Conservation (phyloP, 768 basidiomycete genomes). For the Hericium erinaceus region DNA sequence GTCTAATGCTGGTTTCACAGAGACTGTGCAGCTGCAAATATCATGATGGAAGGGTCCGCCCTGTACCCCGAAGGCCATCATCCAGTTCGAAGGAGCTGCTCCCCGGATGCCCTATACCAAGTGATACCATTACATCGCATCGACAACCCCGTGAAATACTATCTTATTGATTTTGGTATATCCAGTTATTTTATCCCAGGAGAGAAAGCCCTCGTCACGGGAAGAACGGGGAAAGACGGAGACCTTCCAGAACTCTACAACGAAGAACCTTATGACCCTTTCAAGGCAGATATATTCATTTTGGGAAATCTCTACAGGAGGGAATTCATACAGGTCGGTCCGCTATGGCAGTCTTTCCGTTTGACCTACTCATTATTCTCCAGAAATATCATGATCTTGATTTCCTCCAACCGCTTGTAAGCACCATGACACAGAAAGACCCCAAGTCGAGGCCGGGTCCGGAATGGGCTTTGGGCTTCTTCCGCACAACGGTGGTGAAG, state of each 20-base stretch:
- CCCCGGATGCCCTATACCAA: slow-evolving; percentile 23
- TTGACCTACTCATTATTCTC: not conserved
- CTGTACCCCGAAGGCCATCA: slow-evolving; percentile 13
- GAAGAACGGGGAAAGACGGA: too few species aligned
- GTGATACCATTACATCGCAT: slow-evolving; percentile 22
- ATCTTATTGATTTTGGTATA: slow-evolving; percentile 28
- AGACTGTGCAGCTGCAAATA: slow-evolving; percentile 10
- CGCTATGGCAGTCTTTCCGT: not conserved
- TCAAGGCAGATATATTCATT: slow-evolving; percentile 19
- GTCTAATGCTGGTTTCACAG: not conserved
- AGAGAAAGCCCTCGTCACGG: slow-evolving; percentile 8
- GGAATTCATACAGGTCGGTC: slow-evolving; percentile 11
- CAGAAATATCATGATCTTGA: not conserved
- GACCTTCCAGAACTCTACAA: slow-evolving; percentile 17
- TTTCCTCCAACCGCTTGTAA: too few species aligned
- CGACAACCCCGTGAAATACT: slow-evolving; percentile 29
- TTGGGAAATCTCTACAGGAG: slow-evolving; percentile 18
- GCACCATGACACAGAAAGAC: too few species aligned
- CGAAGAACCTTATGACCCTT: slow-evolving; percentile 16
- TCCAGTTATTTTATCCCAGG: slow-evolving; percentile 13
- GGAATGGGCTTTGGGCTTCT: too few species aligned
- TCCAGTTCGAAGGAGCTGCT: slow-evolving; percentile 18
- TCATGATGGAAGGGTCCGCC: slow-evolving; percentile 15
- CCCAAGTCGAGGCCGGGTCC: too few species aligned
- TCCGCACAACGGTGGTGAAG: too few species aligned